Base-by-base conservation (phyloP, 208 protist species). In the Trypanosoma platydactyli region DNA sequence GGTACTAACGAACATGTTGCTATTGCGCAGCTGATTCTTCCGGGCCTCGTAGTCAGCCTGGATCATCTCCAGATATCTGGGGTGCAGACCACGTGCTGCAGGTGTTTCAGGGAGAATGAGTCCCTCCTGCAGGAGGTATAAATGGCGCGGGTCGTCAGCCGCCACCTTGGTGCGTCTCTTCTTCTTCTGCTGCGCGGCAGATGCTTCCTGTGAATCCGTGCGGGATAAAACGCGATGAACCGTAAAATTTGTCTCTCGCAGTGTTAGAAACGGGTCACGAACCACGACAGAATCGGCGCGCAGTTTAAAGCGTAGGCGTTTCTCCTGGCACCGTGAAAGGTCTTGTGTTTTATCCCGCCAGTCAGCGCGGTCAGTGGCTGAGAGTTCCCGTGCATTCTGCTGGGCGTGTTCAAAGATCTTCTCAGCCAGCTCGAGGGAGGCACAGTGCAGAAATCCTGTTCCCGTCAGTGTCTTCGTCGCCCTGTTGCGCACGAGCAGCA, bases 1-100 rank as follows among this genome's bases (percentile, higher is more conserved):
- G 51, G 70, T 85, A 62, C 91, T 97, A 42, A 98, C 86, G 64
- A 94, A 96, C 73, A 84, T 94, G 77, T 95, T 97, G 79, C 79
- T 94, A 68, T 97, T 89, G 18, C 77, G 75, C 38, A 97, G 81
- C 73, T 97, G 86, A 66, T 69, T 67, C 80, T 94, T 94, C 15
- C 89, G 83, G 16, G 76, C 63, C 64, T 88, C 82, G 67, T 94
- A 95, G 76, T 91, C 89, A n/a, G 88, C 64, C 51, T 84, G 65
- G 71, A 95, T 89, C 85, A 94, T 92, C 60, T 91, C 75, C 61
- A 97, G 63, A 65, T 93, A 90, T 29, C 77, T 77, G 29, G 81
- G 81, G 54, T 87, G 88, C 48, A 97, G 73, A n/a, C 79, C 86
- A 24, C 81, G 80, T 0, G 90, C 91, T 29, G 88, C 88, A 12